Evolutionary conservation across 148 eudicot species (phyloP), one percentile per base, ranked within the genome.

Genomic region (Spergularia bocconei): DNA sequence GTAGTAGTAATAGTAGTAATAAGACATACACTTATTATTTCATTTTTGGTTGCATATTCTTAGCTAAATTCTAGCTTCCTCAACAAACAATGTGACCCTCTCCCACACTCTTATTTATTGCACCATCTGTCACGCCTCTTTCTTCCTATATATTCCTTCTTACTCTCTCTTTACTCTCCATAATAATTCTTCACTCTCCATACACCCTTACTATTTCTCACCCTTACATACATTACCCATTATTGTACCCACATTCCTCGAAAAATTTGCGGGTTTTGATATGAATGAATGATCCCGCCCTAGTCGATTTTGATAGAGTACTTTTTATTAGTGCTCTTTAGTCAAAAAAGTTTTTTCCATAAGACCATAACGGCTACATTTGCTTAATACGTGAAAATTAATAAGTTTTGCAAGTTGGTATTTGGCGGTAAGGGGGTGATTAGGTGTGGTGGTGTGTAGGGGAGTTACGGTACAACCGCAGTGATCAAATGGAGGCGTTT

Each of bases 401-500:
- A 29, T 29, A 29, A 29, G 36, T 44, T 44, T 44, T 44, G 48
- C 8, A 44, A 44, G 48, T 44, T 44, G 48, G 10, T 44, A 6
- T 44, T 44, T 44, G 48, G 48, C 48, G 48, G 48, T 44, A 44
- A 44, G 48, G 48, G 48, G 17, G 41, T 73, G 72, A 3, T 73
- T 50, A 8, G 44, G 41, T 60, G 56, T 11, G 76, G 21, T 44
- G 7, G 48, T 44, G 48, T 44, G 48, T 44, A 44, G 48, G 48
- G 48, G 10, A 44, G 48, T 9, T 44, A 44, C 10, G 10, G 48
- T 44, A 44, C 48, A 44, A 44, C 48, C 48, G 0, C 9, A 44
- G 48, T 44, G 48, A 44, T 44, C 48, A 44, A 44, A 87, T 92
- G 97, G 98, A 93, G 8, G 29, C 81, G 29, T 77, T 84, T 8